Conservation (phyloP, 495 filamentous ascomycete species). For the Tuber magnatum region DNA sequence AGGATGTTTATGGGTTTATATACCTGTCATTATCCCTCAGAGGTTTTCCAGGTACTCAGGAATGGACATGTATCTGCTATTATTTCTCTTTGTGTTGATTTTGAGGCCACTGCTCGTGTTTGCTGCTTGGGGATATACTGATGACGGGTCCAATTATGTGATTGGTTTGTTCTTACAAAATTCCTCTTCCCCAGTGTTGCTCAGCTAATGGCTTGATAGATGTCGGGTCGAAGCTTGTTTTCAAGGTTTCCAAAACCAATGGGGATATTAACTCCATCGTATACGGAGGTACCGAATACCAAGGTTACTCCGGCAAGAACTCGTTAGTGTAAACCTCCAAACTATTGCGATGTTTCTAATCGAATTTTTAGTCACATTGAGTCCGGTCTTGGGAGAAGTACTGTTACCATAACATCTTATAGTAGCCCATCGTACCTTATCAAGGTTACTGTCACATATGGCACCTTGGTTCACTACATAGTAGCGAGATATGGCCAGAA, state of each 20-base stretch:
- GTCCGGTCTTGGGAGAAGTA: conserved; percentile 22
- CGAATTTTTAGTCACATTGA: conserved; percentile 16
- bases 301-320: conserved; percentile 22
- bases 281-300: conserved; percentile 23
- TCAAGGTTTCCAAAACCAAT: conserved; percentile 28
- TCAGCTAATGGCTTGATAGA: conserved; percentile 7
- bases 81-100: conserved; percentile 12
- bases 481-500: conserved; percentile 24
- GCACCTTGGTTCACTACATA: conserved; percentile 21
- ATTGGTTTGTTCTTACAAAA: conserved; percentile 6
- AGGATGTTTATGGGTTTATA: neutral
- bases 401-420: conserved; percentile 22
- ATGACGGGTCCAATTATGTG: conserved; percentile 24
- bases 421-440: conserved; percentile 19
- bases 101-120: conserved; percentile 23
- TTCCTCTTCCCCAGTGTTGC: neutral
- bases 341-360: neutral
- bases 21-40: neutral
- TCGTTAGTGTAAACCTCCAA: conserved; percentile 1
- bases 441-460: conserved; percentile 25
- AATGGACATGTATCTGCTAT: conserved; percentile 15
- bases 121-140: conserved; percentile 24
- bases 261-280: conserved; percentile 30
- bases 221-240: conserved; percentile 19
- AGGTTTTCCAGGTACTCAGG: neutral